Evolutionary conservation across 352 stramenopile species (phyloP), one percentile per base, ranked within the genome.

Genomic region (Thalassiosira pacifica): DNA sequence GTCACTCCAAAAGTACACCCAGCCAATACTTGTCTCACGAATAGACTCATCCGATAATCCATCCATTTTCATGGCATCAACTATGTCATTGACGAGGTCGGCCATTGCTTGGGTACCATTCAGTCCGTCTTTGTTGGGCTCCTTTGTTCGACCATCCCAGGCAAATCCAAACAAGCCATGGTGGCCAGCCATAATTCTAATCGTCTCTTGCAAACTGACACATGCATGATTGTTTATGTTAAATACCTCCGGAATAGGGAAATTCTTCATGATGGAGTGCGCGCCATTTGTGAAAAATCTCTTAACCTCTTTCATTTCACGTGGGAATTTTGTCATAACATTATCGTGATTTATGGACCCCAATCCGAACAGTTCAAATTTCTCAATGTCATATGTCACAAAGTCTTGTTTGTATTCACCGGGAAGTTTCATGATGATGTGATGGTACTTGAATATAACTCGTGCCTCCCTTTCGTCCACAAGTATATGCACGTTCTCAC

Each of bases 201-300:
- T 32, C 6, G 3, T 37, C 16, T 71, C 63, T 59, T 37, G 13
- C 10, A 57, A 18, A 71, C 37, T 37, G 9, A 75, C 67, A 75
- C 67, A 75, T n/a, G 67, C 67, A 61, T 65, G 67, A 34, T 65
- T 26, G 2, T 4, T 24, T 27, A 75, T 48, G 1, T 75, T 24
- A 65, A 75, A 75, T 22, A 75, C 45, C 22, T 34, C 0, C 10
- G 27, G 27, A 10, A 65, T 27, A 37, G 67, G 52, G 22, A 75
- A 75, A 24, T 52, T 75, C 29, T 64, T 75, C 45, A 75, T 27
- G 3, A 65, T 75, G 2, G 67, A 75, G n/a, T 75, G 18, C 22
- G 27, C 32, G 0, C 63, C 63, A 24, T 71, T 18, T 5, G 24
- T 34, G 3, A 71, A 59, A 2, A 19, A 2, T 34, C 19, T 3